A percentile compares a stretch with the other conserved stretches of the same genome.
Evolutionary conservation across 164 flowering plant genomes (phyloP).

Genomic region (Aristolochia californica): DNA sequence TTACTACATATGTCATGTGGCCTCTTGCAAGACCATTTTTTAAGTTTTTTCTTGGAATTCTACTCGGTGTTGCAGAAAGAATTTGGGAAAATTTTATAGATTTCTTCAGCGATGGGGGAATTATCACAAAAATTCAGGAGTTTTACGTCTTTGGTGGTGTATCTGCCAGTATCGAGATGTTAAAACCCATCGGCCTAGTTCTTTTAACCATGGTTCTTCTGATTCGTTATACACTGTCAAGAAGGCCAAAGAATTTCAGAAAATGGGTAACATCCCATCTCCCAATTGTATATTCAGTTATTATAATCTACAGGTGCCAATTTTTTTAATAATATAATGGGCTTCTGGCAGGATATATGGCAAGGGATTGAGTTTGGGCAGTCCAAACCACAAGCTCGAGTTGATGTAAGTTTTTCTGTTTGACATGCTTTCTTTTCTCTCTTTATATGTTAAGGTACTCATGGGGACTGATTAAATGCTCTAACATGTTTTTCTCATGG

Average conservation of each 20-base stretch:
- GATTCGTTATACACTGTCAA: conserved; percentile 77
- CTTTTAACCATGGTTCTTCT: conserved; percentile 63
- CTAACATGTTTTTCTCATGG: conserved; percentile 7
- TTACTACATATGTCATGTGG: conserved; percentile 52
- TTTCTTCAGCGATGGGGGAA: conserved; percentile 48
- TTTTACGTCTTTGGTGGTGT: conserved; percentile 59
- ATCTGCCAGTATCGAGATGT: conserved; percentile 52
- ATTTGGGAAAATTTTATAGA: conserved; percentile 48
- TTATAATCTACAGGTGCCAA: background rate
- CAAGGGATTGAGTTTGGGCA: conserved; percentile 90
- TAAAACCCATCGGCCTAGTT: conserved; percentile 53
- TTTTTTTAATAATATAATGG: background rate
- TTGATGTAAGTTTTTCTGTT: conserved; percentile 62
- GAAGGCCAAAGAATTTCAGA: conserved; percentile 85
- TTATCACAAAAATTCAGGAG: conserved; percentile 47
- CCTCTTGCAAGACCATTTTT: conserved; percentile 59
- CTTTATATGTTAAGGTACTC: background rate
- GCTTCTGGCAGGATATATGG: conserved; percentile 65
- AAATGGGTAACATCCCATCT: conserved; percentile 52
- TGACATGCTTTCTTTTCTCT: background rate
- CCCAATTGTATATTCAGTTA: background rate
- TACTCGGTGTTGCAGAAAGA: conserved; percentile 39
- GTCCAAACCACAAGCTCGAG: conserved; percentile 95
- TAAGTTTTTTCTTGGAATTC: conserved; percentile 34
- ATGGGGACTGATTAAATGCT: background rate